These are phyloP conservation scores for Penicillium hesseltinei DNA, from an alignment of 2,329 filamentous ascomycete species.

Conservation along the genomic window DNA sequence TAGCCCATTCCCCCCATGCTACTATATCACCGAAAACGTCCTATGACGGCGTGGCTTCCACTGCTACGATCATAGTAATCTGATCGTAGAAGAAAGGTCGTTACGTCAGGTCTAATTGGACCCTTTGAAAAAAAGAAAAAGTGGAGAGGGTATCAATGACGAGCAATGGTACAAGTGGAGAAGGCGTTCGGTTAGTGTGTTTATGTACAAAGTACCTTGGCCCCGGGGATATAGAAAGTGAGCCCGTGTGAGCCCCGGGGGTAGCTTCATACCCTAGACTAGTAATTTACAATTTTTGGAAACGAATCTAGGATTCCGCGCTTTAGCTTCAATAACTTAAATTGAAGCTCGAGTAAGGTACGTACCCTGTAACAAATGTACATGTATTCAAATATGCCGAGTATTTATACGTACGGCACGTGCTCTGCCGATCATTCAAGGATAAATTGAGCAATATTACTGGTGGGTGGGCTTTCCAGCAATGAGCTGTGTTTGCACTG, in stretches of 20 bases:
- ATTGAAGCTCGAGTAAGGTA: background rate
- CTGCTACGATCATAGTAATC: background rate
- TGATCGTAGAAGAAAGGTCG: background rate
- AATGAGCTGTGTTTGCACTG: slow-evolving; percentile 8
- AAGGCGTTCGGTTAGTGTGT: background rate
- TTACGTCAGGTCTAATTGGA: background rate
- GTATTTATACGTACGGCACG: background rate
- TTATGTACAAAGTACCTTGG: background rate
- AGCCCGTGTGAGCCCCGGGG: background rate
- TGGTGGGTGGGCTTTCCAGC: slow-evolving; percentile 22
- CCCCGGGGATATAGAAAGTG: background rate
- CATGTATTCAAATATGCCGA: background rate
- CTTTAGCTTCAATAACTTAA: slow-evolving; percentile 5
- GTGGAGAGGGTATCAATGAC: background rate
- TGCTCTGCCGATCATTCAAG: slow-evolving; percentile 3
- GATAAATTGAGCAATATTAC: background rate
- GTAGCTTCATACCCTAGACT: background rate
- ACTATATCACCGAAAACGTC: background rate
- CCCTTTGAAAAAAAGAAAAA: background rate
- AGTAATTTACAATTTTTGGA: background rate
- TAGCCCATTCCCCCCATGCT: background rate
- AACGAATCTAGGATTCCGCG: background rate
- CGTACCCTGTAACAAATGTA: background rate
- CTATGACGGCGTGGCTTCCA: slow-evolving; percentile 9
- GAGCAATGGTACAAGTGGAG: background rate